Evolutionary conservation across 2,329 filamentous ascomycete genomes (phyloP).

Genomic region (Leptographium procerum): DNA sequence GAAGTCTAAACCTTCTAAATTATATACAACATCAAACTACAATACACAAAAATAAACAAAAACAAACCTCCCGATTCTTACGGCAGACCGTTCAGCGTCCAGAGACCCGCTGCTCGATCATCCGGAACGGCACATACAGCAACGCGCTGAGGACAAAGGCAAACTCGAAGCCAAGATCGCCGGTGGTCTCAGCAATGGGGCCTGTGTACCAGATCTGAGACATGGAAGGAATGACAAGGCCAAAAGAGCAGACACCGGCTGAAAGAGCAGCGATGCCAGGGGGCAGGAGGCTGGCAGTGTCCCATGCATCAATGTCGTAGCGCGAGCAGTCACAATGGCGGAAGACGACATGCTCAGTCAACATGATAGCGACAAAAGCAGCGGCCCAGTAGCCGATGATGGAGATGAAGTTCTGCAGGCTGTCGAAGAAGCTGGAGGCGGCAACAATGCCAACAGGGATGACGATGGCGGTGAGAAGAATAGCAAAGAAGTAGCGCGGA

Average conservation of each 20-base stretch:
- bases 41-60: not conserved
- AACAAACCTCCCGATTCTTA: too few species aligned
- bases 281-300: slow-evolving; percentile 15
- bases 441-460: slow-evolving; percentile 29
- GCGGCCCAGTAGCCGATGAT: slow-evolving; percentile 35
- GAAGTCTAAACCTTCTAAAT: not conserved
- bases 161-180: slow-evolving; percentile 34
- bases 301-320: slow-evolving; percentile 17
- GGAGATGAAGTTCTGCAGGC: slow-evolving; percentile 31
- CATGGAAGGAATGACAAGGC: slow-evolving; percentile 28
- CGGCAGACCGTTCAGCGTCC: not conserved
- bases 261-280: slow-evolving; percentile 17
- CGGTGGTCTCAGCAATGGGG: slow-evolving; percentile 29
- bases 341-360: slow-evolving; percentile 20
- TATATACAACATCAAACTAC: not conserved
- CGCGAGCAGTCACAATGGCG: slow-evolving; percentile 11
- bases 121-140: slow-evolving; percentile 28
- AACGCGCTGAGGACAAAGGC: slow-evolving; percentile 29
- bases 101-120: slow-evolving; percentile 17
- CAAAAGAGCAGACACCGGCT: slow-evolving; percentile 13
- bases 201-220: slow-evolving; percentile 31
- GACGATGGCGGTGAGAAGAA: slow-evolving; percentile 27
- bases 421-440: slow-evolving; percentile 27
- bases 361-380: slow-evolving; percentile 27
- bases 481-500: slow-evolving; percentile 28